Evolutionary conservation across 805 yeast species (phyloP).

Genomic region (Candida boleticola): DNA sequence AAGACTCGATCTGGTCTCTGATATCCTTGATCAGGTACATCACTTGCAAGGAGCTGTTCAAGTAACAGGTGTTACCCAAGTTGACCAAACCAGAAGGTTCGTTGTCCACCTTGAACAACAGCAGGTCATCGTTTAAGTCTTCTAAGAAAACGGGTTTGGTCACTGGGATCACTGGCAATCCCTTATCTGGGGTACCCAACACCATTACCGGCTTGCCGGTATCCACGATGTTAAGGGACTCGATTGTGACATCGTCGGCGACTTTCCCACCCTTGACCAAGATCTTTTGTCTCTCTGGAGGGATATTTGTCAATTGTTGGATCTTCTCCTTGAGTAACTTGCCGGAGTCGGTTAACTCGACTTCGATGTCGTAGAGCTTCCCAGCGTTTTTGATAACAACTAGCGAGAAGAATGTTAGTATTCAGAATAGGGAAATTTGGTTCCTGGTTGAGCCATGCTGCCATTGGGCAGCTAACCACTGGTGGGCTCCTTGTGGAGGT

Average conservation of each 20-base stretch:
- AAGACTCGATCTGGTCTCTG: constrained; percentile 24
- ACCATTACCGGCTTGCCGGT: constrained; percentile 76
- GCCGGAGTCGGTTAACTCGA: constrained; percentile 57
- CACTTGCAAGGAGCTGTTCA: constrained; percentile 68
- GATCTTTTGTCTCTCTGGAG: constrained; percentile 87
- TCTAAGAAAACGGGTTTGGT: constrained; percentile 61
- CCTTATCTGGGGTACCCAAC: constrained; percentile 83
- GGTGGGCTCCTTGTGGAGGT: too few relatives aligned
- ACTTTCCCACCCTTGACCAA: constrained; percentile 88
- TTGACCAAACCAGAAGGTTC: constrained; percentile 68
- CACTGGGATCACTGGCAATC: constrained; percentile 51
- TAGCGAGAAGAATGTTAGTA: constrained; percentile 6
- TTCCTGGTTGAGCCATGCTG: too few relatives aligned
- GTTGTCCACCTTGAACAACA: constrained; percentile 33
- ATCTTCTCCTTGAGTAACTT: constrained; percentile 65
- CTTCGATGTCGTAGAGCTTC: constrained; percentile 35
- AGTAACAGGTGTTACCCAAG: constrained; percentile 76
- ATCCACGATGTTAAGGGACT: constrained; percentile 50
- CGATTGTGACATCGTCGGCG: constrained; percentile 61
- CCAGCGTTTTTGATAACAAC: constrained; percentile 42
- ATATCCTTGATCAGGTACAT: constrained; percentile 47
- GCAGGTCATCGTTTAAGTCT: constrained; percentile 52
- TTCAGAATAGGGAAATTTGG: too few relatives aligned
- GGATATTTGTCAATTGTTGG: constrained; percentile 72
- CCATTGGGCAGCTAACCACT: too few relatives aligned